Base-by-base conservation (phyloP, 148 eudicot species). In the Tetragonia tetragonoides region DNA sequence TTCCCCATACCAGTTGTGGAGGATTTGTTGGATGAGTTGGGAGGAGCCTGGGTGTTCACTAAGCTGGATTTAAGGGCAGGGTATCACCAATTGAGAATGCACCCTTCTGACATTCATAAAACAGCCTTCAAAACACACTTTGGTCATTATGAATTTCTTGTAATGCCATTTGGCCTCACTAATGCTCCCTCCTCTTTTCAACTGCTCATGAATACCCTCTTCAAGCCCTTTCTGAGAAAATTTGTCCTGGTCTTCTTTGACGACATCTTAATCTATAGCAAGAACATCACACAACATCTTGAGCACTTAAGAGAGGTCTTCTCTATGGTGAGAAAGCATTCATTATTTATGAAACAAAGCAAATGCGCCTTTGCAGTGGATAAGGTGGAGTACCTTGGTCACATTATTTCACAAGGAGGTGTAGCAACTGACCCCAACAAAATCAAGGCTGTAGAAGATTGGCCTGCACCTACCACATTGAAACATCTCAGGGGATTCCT, bases 141-240 rank as follows among this genome's bases (percentile, higher is more conserved):
- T 12, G 23, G 70, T 6, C 70, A 67, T 17, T 67, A 37, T 39
- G 70, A 67, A 38, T 67, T 12, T 16, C 7, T 67, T n/a, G 70
- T 67, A 7, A 40, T 67, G 47, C 70, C 70, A 3, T 67, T 67
- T 67, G 70, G 70, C 0, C 70, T 67, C 20, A 67, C 70, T 9
- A 67, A 67, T 39, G 70, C 70, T 16, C 70, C 70, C 46, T 67
- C 70, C 6, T 28, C 70, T 5, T 67, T 67, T 20, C 70, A 67
- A 16, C 3, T 7, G 10, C 46, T 67, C 7, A 39, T 67, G 70
- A 67, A 39, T 15, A 2, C 7, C 17, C 16, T 67, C 4, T 67
- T 67, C 47, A 38, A n/a, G 7, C 7, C 16, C 20, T 2, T 12
- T 6, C 47, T 67, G 5, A 38, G 70, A 21, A 67, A 39, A 47